Evolutionary conservation across 225 moss, liverwort and hornwort species (phyloP).

Genomic region (Straminergon stramineum): DNA sequence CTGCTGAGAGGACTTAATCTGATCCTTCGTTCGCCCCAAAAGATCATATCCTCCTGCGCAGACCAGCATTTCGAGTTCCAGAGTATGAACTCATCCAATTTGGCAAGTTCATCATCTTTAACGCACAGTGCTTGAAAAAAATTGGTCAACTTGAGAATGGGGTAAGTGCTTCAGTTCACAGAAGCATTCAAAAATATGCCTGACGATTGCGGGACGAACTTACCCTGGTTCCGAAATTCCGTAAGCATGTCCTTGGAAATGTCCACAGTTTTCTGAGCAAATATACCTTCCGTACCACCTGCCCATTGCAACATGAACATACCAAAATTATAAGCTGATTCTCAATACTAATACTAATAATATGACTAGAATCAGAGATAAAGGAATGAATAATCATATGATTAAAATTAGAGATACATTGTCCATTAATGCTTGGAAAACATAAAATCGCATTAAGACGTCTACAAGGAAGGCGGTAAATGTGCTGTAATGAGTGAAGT

Average conservation of each 20-base stretch:
- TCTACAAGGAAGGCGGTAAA: not conserved
- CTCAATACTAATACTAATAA: not conserved
- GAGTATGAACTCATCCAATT: not conserved
- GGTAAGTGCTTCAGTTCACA: not conserved
- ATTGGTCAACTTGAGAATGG: not conserved
- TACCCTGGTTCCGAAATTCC: conserved; percentile 87
- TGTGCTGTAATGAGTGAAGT: not conserved
- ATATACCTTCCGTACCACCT: conserved; percentile 97
- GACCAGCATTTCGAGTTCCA: not conserved
- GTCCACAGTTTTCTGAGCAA: conserved; percentile 75
- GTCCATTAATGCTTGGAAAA: not conserved
- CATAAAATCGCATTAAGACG: not conserved
- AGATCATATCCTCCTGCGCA: conserved; percentile 86
- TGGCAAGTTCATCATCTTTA: not conserved
- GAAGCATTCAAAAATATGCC: not conserved
- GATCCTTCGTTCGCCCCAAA: conserved; percentile 93
- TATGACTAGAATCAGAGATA: not conserved
- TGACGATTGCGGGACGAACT: not conserved
- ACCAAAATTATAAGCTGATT: not conserved
- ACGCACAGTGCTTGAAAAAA: not conserved
- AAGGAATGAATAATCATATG: not conserved
- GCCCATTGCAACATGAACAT: not conserved
- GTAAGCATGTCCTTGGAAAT: conserved; percentile 51
- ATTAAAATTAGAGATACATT: not conserved
- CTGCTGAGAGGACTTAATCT: conserved; percentile 91